These are phyloP conservation scores for Arthrobotrys entomopaga DNA, from an alignment of 2,329 filamentous ascomycete genomes.

Conservation along the genomic window DNA sequence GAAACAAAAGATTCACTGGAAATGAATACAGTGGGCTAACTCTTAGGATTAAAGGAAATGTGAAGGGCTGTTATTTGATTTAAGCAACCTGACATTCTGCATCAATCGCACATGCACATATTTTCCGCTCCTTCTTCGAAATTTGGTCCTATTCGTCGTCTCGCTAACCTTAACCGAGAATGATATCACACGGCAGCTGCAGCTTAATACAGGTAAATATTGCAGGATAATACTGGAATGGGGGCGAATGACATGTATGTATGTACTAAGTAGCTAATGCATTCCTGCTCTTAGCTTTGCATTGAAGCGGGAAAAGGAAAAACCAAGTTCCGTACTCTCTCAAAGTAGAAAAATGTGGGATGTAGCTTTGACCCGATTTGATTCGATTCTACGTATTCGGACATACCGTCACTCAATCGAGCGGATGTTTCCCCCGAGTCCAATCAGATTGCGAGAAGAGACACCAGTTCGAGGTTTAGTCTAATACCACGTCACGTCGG, in stretches of 20 bases:
- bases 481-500: background rate
- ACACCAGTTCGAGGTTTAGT: background rate
- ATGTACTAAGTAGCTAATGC: too few species aligned
- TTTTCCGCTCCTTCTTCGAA: background rate
- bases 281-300: too few species aligned
- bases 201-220: too few species aligned
- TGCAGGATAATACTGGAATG: constrained; percentile 10
- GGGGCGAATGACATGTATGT: background rate
- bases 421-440: constrained; percentile 29
- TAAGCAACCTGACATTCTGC: too few species aligned
- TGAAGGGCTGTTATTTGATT: too few species aligned
- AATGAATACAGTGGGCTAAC: too few species aligned
- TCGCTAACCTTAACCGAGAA: constrained; percentile 1
- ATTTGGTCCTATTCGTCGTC: background rate
- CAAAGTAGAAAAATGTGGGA: too few species aligned
- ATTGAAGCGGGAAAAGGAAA: too few species aligned
- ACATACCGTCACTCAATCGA: constrained; percentile 8
- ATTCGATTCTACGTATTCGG: constrained; percentile 6
- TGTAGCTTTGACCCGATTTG: background rate
- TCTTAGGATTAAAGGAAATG: too few species aligned
- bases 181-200: constrained; percentile 15
- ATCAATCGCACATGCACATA: background rate
- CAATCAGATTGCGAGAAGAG: constrained; percentile 16
- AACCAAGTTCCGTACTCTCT: too few species aligned
- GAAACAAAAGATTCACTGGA: too few species aligned